Base-by-base conservation (phyloP, 768 basidiomycete genomes). In the Trametes meyenii region DNA sequence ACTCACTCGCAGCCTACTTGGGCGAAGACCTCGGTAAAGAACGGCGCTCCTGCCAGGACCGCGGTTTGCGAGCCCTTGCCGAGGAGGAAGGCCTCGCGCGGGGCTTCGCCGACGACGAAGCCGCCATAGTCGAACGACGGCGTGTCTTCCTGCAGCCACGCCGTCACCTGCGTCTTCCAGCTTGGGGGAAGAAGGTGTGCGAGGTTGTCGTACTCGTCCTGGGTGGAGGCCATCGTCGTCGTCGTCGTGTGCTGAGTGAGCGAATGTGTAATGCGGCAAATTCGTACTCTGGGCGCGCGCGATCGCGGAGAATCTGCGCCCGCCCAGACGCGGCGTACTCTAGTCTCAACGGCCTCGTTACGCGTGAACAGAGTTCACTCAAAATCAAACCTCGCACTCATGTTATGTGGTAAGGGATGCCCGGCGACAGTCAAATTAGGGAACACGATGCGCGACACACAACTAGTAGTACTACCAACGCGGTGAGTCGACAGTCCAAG, bases 91-190 rank as follows among this genome's bases (percentile, higher is more conserved):
- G 97, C 97, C 72, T 91, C 88, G 43, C 94, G 86, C 39, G 83
- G 77, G 7, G 83, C 89, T 71, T 98, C 96, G 14, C 96, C 96
- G 10, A 99, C 96, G 50, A 98, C 94, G 70, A 90, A 96, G 2
- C 96, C 96, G 40, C 91, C 96, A 66, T 94, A 97, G 75, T 99
- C 96, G 67, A 98, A 97, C 1, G 93, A 95, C 1, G 96, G 96
- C 0, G 89, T 91, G 71, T 98, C 96, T 76, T 99, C 96, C 8
- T 85, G 85, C 33, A 96, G 84, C 96, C 96, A 99, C 14, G 72
- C 77, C 2, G 82, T 76, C 55, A 98, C 83, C 65, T 93, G 87
- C 1, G 83, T 69, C 73, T 90, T 94, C 96, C 96, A 98, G 69
- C 88, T 92, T 0, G 94, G 92, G 35, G 96, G 95, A 11, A 98